Base-by-base conservation (phyloP, 2,329 filamentous ascomycete genomes). In the Xylariaceae sp. region DNA sequence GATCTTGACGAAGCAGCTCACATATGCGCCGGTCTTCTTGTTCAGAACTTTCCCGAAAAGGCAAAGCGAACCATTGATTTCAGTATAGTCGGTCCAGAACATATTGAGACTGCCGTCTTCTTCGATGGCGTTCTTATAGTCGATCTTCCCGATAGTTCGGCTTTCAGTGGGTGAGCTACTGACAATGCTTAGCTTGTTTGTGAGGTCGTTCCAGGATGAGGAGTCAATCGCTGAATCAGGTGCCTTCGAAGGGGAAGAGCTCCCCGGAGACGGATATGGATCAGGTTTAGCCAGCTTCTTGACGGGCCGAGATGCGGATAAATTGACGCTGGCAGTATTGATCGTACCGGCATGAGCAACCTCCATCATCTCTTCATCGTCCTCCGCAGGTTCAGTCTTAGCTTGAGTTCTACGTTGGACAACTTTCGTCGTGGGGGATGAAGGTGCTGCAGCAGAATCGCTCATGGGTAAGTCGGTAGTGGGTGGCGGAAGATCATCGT, bases 41-140 rank as follows among this genome's bases (percentile, higher is more conserved):
- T 97, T 92, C 67, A 92, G 86, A 20, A 97, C 93, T 71, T 99
- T 99, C 61, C 95, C 95, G 70, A 99, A 98, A 10, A 99, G 82
- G 72, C 92, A 98, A 9, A 99, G 79, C 65, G 88, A 95, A 56
- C 93, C 93, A 67, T 93, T 92, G 70, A 96, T 80, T 71, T 99
- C 95, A 0, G 89, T 91, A 69, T 96, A 99, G 74, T 99, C 95
- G 7, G 90, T 89, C 95, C 95, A 99, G 77, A 97, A 99, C 78
- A 99, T 91, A 64, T 89, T 88, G 26, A 99, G 80, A 65, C 90
- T 96, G 37, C 93, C 95, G 68, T 99, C 93, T 60, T 90, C 87
- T 72, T 98, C 93, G n/a, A 96, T 77, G n/a, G 90, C 92, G 73
- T 96, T 89, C 60, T 89, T 85, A 55, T 90, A 82, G 61, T 89